These are phyloP conservation scores for Antrodiella citrinella DNA, from an alignment of 768 basidiomycete genomes.

Conservation along the genomic window DNA sequence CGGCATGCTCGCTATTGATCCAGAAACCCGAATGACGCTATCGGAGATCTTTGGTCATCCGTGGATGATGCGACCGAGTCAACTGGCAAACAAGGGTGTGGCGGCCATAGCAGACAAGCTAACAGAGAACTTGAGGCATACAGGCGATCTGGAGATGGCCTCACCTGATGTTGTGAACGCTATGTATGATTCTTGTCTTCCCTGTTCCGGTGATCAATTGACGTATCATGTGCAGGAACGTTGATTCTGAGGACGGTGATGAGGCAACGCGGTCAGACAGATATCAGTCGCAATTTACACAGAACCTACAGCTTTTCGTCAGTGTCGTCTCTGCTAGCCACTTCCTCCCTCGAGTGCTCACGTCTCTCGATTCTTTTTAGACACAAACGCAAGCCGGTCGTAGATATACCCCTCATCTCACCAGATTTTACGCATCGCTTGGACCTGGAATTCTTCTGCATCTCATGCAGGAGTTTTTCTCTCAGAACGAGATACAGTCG, in stretches of 20 bases:
- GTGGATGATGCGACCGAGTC: slow-evolving; percentile 64
- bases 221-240: too few relatives aligned
- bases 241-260: slow-evolving; percentile 34
- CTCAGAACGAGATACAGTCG: slow-evolving; percentile 39
- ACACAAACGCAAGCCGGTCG: slow-evolving; percentile 75
- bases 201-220: too few relatives aligned
- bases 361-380: slow-evolving; percentile 34
- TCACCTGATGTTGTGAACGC: slow-evolving; percentile 33
- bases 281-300: slow-evolving; percentile 67
- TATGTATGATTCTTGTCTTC: too few relatives aligned
- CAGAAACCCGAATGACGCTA: slow-evolving; percentile 59
- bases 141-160: slow-evolving; percentile 71
- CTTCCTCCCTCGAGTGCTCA: too few relatives aligned
- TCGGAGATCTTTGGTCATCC: slow-evolving; percentile 48
- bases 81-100: slow-evolving; percentile 46
- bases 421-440: slow-evolving; percentile 69
- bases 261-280: slow-evolving; percentile 45
- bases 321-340: slow-evolving; percentile 25
- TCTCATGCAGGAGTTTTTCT: slow-evolving; percentile 48
- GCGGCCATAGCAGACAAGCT: slow-evolving; percentile 60
- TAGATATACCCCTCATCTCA: slow-evolving; percentile 67
- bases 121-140: slow-evolving; percentile 54
- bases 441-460: slow-evolving; percentile 43
- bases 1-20: slow-evolving; percentile 66
- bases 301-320: slow-evolving; percentile 76